Base-by-base conservation (phyloP, 2,329 filamentous ascomycete species). In the Neonectria coccinea region DNA sequence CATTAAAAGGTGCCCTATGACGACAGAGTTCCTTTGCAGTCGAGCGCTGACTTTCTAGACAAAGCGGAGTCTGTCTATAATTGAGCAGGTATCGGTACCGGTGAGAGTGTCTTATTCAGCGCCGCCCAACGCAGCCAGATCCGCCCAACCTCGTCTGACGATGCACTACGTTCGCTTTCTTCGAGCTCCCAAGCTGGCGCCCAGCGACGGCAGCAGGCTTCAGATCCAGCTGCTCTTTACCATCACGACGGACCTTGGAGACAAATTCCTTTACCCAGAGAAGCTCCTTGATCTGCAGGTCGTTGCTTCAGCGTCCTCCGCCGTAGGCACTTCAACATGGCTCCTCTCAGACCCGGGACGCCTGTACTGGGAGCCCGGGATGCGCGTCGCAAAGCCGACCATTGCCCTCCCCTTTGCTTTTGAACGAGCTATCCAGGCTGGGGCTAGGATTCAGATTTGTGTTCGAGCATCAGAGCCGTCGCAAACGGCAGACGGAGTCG, bases 101-200 rank as follows among this genome's bases (percentile, higher is more conserved):
- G 50, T 50, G 25, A 53, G 50, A 45, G 31, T 39, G 57, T 20
- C 48, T 51, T n/a, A 51, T 51, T 8, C 22, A 44, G 22, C n/a
- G 9, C 22, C 50, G 20, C 33, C 9, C 20, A 54, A 42, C 47
- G 20, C 51, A 14, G 18, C 8, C 22, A 25, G n/a, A 20, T 33
- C 27, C 29, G 33, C 50, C 33, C 55, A 36, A 50, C 50, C 45
- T 56, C 54, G 14, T 59, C 41, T 29, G 52, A 67, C 62, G 18
- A 89, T 88, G 86, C 85, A 88, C 68, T 89, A 88, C 78, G 82
- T 88, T 62, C 82, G 86, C 42, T 80, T 88, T 5, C 76, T 88
- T 33, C 80, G 86, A 14, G 79, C 83, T 2, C 83, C 83, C 2
- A 79, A 78, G 67, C 72, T 84, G 48, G 73, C 44, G 12, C 22